Evolutionary conservation across 345 rosid genomes (phyloP).

Genomic region (Trapa bicornis): DNA sequence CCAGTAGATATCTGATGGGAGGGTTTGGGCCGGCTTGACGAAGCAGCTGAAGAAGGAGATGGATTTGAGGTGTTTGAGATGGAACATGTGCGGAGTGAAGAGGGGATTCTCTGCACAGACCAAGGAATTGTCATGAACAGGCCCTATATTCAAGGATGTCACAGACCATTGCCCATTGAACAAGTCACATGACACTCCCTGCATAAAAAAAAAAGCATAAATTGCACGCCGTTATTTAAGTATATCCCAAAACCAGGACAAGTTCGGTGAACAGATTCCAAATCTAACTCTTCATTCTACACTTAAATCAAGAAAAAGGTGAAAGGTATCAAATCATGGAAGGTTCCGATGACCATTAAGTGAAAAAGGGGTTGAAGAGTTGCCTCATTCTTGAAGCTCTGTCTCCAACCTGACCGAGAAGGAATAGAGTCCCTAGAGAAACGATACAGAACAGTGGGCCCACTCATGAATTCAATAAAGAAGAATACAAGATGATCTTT

Average conservation of each 20-base stretch:
- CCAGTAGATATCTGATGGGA: constrained; percentile 35
- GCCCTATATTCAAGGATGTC: constrained; percentile 64
- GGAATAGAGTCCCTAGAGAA: background rate
- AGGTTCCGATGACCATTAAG: background rate
- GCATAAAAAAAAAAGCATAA: constrained; percentile 11
- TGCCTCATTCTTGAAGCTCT: background rate
- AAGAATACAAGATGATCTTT: background rate
- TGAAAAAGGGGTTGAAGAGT: background rate
- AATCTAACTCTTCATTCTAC: background rate
- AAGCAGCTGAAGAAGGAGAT: constrained; percentile 64
- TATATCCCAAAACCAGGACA: background rate
- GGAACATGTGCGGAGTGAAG: constrained; percentile 53
- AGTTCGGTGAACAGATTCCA: background rate
- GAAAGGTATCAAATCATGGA: background rate
- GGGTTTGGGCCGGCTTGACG: constrained; percentile 22
- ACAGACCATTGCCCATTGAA: constrained; percentile 70
- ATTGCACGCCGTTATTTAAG: background rate
- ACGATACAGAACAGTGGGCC: background rate
- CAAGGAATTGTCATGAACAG: constrained; percentile 59
- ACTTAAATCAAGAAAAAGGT: background rate
- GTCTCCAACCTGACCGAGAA: background rate
- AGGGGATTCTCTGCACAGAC: constrained; percentile 38
- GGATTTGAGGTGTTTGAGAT: constrained; percentile 68
- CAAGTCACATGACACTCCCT: constrained; percentile 91
- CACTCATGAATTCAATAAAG: background rate